Evolutionary conservation across 345 rosid species (phyloP), one percentile per base, ranked within the genome.

Genomic region (Linum tenue): DNA sequence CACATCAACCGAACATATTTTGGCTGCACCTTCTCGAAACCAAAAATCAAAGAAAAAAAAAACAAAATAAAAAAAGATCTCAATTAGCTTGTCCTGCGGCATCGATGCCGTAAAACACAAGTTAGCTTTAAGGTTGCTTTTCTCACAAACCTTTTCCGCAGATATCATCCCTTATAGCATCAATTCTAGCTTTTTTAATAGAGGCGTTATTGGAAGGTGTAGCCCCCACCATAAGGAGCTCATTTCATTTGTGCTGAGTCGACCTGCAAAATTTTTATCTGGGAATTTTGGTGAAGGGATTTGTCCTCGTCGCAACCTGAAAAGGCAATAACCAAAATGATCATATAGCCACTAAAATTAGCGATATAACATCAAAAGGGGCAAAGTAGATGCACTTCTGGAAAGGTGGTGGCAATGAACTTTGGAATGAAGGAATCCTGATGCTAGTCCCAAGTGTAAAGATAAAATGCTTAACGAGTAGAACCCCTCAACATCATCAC

Each of bases 51-150:
- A 22, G 31, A 22, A 22, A 22, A 22, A 22, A 22, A 22, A n/a
- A n/a, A n/a, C n/a, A 79, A 76, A 75, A 79, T 65, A 64, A 51
- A 55, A 67, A 57, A 22, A 22, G 31, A 22, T 22, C 31, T 22
- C 31, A 22, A 22, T 0, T 22, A 22, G 15, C 57, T 65, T 67
- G 76, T 70, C 31, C 31, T 22, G 31, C 73, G 71, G 75, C 76
- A 78, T 69, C 64, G 79, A 77, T 77, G 83, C 78, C 75, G 71
- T 77, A 82, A 81, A 70, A 70, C 64, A 73, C 70, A 67, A 77
- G 56, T 67, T 58, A 56, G 56, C 77, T 77, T 75, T 73, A 60
- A 62, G 76, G 75, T 66, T 60, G 79, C 84, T 76, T 73, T 74
- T 73, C 59, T 22, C 31, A 15, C 62, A 59, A 41, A 44, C 68